These are phyloP conservation scores for Aspergillus fructus DNA, from an alignment of 2,329 filamentous ascomycete species.

Conservation along the genomic window DNA sequence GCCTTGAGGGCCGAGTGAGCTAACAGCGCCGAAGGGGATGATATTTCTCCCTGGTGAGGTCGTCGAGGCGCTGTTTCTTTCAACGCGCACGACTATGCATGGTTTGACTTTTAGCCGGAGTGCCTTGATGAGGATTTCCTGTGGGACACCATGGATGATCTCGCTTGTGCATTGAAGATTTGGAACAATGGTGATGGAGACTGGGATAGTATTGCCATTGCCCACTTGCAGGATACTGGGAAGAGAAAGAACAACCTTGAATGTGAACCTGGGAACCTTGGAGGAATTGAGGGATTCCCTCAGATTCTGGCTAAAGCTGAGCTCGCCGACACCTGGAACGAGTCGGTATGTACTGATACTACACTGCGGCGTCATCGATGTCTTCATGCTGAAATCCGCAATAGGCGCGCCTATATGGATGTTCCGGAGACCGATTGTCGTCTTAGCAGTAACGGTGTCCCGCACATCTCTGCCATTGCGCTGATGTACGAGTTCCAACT, in stretches of 20 bases:
- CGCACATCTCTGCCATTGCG: background rate
- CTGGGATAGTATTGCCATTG: background rate
- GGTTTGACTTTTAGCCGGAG: background rate
- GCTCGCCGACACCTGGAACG: background rate
- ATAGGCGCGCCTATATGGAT: background rate
- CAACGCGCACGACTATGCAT: background rate
- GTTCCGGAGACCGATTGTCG: background rate
- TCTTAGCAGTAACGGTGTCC: background rate
- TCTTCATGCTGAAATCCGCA: background rate
- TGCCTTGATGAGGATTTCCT: background rate
- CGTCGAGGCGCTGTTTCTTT: background rate
- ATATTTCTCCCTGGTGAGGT: background rate
- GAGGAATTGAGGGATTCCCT: background rate
- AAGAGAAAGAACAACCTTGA: background rate
- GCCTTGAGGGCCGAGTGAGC: background rate
- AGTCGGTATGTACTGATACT: background rate
- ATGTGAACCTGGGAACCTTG: background rate
- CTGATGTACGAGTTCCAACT: background rate
- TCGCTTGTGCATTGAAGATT: background rate
- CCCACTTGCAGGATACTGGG: slow-evolving; percentile 1
- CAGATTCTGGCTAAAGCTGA: slow-evolving; percentile 3
- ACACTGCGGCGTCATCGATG: background rate
- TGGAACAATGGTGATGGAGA: background rate
- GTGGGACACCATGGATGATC: background rate
- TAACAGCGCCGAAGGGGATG: background rate